phyloP scores from a whole-genome alignment of 306 rosid genomes.

The Quercus wislizeni region DNA sequence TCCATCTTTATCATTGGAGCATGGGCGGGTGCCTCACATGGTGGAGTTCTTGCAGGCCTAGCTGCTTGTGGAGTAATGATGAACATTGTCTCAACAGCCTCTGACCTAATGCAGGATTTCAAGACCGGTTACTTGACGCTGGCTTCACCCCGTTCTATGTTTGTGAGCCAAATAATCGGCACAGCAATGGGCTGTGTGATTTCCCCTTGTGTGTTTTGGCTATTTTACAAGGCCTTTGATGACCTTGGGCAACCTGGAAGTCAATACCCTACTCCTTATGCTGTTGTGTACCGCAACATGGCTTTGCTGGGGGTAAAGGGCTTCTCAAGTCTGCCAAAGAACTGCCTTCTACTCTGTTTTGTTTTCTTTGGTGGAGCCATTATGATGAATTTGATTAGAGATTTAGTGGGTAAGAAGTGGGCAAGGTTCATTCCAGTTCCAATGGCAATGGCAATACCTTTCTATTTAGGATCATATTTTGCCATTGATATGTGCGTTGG shows the following conservation, averaged over 20 bases:
- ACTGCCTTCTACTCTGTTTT: constrained; percentile 7
- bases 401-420: background rate
- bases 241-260: background rate
- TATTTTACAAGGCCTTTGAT: constrained; percentile 7
- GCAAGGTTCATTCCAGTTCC: background rate
- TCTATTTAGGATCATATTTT: constrained; percentile 7
- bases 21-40: constrained; percentile 9
- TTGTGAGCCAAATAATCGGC: constrained; percentile 13
- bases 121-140: constrained; percentile 17
- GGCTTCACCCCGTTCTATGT: constrained; percentile 17
- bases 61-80: constrained; percentile 21
- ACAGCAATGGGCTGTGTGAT: constrained; percentile 15
- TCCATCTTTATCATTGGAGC: constrained; percentile 12
- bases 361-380: constrained; percentile 2
- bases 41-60: constrained; percentile 13
- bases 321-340: constrained; percentile 4
- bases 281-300: constrained; percentile 1
- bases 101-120: constrained; percentile 15
- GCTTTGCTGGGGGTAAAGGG: constrained; percentile 5
- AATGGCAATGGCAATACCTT: constrained; percentile 18
- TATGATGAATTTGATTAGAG: background rate
- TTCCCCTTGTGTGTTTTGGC: constrained; percentile 14
- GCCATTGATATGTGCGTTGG: constrained; percentile 17
- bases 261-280: constrained; percentile 9
- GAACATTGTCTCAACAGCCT: constrained; percentile 15